Evolutionary conservation across 2,329 filamentous ascomycete genomes (phyloP), one percentile per base, ranked within the genome.

Genomic region (Microdochium bolleyi): DNA sequence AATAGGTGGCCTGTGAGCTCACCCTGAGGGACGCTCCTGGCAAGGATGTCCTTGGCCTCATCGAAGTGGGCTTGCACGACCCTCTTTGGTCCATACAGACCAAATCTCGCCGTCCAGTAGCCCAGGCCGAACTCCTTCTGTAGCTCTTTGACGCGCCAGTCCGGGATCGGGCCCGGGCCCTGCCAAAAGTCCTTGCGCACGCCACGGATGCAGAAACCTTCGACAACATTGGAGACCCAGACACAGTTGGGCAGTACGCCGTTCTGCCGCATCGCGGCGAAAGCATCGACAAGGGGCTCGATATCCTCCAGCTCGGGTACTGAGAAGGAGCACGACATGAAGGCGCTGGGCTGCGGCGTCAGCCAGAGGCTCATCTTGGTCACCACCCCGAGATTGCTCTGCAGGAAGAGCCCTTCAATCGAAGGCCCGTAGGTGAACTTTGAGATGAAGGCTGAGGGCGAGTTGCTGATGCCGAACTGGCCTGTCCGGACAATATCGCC

Each of bases 301-400:
- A 76, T 64, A 56, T 76, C 73, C 7, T 74, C 72, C 24, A 73
- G 67, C 9, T 71, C 67, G 2, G 71, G 70, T 66, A 76, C 72
- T 54, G 70, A 66, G 52, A 76, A 74, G 10, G 67, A 64, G 58
- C 73, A 76, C 0, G 70, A 68, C 71, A 76, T 73, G 60, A 67
- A 77, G 0, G 73, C 71, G 55, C 75, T 69, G 5, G 73, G 70
- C 53, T 70, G 67, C 3, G 67, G 67, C 13, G 65, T 69, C 50
- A 71, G 53, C 58, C 65, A 67, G 51, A 82, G 70, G 0, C 77
- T 77, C 67, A 82, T 74, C 60, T 81, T 81, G 3, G 75, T 77
- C 4, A 80, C 75, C 24, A 82, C 74, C 2, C 77, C 78, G 7
- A 80, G 65, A 53, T 78, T 79, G 14, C 70, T 74, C 58, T 81